Conservation (phyloP, 1,284 basidiomycete species). For the Ceratobasidium papillatum region DNA sequence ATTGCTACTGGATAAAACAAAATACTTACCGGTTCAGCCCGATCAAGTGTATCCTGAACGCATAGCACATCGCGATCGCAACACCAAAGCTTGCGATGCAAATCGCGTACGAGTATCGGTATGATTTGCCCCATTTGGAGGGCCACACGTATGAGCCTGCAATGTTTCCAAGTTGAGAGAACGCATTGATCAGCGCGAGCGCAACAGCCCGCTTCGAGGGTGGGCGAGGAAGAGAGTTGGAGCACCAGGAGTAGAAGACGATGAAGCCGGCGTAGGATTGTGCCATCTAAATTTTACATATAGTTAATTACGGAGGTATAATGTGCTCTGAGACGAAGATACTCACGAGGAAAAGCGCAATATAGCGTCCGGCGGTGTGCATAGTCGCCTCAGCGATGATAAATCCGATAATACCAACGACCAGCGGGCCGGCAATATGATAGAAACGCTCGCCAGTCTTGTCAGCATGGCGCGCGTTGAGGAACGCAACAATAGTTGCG, state of each 20-base stretch:
- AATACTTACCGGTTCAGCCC: conserved; percentile 59
- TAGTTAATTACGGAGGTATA: background rate
- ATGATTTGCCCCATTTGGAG: conserved; percentile 55
- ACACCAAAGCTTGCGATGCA: conserved; percentile 57
- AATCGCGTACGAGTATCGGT: conserved; percentile 59
- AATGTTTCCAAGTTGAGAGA: conserved; percentile 78
- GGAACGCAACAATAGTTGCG: conserved; percentile 56
- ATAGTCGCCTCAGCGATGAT: conserved; percentile 74
- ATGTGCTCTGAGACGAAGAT: conserved; percentile 47
- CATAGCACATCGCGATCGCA: conserved; percentile 62
- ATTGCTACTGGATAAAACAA: conserved; percentile 54
- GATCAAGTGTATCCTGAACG: conserved; percentile 62
- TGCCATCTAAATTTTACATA: conserved; percentile 69
- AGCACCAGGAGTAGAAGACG: conserved; percentile 74
- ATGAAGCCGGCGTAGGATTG: conserved; percentile 77
- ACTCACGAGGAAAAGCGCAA: conserved; percentile 63
- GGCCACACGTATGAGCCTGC: conserved; percentile 73
- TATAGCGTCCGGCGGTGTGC: conserved; percentile 71
- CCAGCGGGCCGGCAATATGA: conserved; percentile 65
- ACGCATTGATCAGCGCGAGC: conserved; percentile 75
- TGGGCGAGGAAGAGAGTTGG: conserved; percentile 70
- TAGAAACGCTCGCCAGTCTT: conserved; percentile 69
- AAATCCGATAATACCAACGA: conserved; percentile 74
- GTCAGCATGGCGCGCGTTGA: conserved; percentile 69
- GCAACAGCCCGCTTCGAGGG: conserved; percentile 80